phyloP scores from a whole-genome alignment of 2,329 filamentous ascomycete genomes.

The Sporothrix schenckii region DNA sequence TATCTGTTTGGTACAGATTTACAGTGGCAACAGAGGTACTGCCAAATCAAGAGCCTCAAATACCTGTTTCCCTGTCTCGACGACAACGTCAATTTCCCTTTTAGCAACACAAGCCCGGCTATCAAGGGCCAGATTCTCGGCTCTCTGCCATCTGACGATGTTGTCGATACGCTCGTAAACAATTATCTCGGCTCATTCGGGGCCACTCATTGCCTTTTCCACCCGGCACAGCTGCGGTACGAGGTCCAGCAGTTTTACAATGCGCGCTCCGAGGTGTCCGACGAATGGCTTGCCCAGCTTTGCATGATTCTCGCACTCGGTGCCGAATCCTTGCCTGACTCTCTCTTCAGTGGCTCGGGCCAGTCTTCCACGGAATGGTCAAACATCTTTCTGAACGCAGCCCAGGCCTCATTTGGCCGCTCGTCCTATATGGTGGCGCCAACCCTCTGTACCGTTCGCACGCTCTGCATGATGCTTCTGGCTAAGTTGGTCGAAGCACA shows the following conservation, averaged over 20 bases:
- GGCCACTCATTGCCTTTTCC: constrained; percentile 38
- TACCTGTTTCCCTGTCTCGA: constrained; percentile 36
- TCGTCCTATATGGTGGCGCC: constrained; percentile 37
- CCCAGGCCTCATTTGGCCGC: constrained; percentile 38
- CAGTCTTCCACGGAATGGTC: constrained; percentile 37
- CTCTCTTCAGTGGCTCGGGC: constrained; percentile 35
- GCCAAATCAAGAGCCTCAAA: constrained; percentile 38
- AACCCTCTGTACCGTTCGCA: constrained; percentile 37
- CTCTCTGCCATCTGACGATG: constrained; percentile 35
- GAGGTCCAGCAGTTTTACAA: constrained; percentile 37
- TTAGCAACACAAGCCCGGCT: constrained; percentile 35
- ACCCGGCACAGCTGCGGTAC: constrained; percentile 36
- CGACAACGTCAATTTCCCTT: constrained; percentile 38
- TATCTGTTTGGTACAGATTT: constrained; percentile 38
- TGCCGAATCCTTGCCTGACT: constrained; percentile 34
- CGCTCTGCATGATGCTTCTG: constrained; percentile 38
- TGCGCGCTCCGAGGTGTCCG: constrained; percentile 32
- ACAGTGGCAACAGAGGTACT: constrained; percentile 38
- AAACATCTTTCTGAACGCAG: constrained; percentile 37
- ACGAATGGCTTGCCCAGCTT: constrained; percentile 39
- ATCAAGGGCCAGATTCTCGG: constrained; percentile 35
- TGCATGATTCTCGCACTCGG: constrained; percentile 40
- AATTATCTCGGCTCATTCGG: constrained; percentile 39
- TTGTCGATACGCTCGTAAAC: constrained; percentile 37
- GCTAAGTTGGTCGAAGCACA: constrained; percentile 38